Conservation (phyloP, 495 filamentous ascomycete genomes). For the Penicillium maclennaniae region DNA sequence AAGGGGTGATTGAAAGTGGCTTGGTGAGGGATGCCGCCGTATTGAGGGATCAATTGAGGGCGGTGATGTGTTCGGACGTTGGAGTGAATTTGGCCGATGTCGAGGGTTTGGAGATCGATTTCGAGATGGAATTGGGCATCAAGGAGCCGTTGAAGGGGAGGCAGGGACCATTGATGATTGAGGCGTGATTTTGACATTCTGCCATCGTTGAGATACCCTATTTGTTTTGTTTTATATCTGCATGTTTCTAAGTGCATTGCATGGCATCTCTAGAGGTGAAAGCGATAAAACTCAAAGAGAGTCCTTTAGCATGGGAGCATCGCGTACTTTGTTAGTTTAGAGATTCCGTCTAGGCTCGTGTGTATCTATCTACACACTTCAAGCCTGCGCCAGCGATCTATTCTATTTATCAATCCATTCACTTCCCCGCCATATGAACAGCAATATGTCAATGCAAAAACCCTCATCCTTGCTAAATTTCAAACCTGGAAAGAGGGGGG, state of each 20-base stretch:
- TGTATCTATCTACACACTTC: neutral
- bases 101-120: conserved; percentile 6
- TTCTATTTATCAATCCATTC: neutral
- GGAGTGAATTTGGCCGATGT: conserved; percentile 3
- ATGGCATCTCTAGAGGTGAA: neutral
- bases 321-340: too few species aligned
- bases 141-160: conserved; percentile 4
- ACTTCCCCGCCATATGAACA: neutral
- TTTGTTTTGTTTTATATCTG: conserved; percentile 3
- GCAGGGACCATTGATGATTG: conserved; percentile 17
- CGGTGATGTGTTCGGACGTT: conserved; percentile 23
- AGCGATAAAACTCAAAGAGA: neutral
- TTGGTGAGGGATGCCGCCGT: conserved; percentile 27
- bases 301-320: too few species aligned
- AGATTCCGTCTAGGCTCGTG: neutral
- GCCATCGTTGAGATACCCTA: neutral
- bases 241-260: neutral
- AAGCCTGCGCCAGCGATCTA: neutral
- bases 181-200: conserved; percentile 10
- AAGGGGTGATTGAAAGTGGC: conserved; percentile 27
- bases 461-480: too few species aligned
- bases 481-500: neutral
- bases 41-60: conserved; percentile 28
- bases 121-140: conserved; percentile 1
- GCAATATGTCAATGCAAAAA: neutral